Conservation (phyloP, 2,329 filamentous ascomycete genomes). For the Fusarium fracticaudum region DNA sequence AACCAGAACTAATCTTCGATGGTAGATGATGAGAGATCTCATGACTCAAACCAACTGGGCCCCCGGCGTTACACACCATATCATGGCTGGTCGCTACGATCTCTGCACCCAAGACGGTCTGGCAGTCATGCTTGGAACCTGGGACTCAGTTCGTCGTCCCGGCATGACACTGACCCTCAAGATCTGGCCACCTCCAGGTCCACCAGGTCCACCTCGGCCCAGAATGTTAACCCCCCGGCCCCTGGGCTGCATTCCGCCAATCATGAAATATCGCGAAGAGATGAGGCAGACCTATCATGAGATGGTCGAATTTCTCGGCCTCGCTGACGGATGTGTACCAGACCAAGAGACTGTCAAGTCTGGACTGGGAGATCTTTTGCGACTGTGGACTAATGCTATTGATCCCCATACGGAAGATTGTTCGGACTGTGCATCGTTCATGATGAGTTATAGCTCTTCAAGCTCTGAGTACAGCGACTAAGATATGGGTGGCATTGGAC, state of each 20-base stretch:
- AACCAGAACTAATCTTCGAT: background rate
- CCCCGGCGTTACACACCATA: background rate
- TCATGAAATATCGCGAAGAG: background rate
- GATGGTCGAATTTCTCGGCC: background rate
- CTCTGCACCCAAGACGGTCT: background rate
- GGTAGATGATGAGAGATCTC: background rate
- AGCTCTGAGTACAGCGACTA: background rate
- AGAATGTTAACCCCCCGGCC: too few species aligned
- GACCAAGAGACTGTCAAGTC: background rate
- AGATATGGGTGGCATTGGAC: background rate
- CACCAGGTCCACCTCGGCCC: background rate
- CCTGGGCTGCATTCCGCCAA: too few species aligned
- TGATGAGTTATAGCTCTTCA: background rate
- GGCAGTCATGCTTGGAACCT: background rate
- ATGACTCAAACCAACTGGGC: background rate
- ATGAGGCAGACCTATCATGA: background rate
- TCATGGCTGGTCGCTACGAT: background rate
- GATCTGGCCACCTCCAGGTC: background rate
- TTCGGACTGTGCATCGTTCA: background rate
- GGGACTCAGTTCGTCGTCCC: background rate
- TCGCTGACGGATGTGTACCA: rapidly evolving
- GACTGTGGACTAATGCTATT: conserved; percentile 3
- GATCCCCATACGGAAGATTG: background rate
- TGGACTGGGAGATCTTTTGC: background rate
- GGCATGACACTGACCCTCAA: background rate